Base-by-base conservation (phyloP, 345 rosid genomes). In the Ceriops decandra region DNA sequence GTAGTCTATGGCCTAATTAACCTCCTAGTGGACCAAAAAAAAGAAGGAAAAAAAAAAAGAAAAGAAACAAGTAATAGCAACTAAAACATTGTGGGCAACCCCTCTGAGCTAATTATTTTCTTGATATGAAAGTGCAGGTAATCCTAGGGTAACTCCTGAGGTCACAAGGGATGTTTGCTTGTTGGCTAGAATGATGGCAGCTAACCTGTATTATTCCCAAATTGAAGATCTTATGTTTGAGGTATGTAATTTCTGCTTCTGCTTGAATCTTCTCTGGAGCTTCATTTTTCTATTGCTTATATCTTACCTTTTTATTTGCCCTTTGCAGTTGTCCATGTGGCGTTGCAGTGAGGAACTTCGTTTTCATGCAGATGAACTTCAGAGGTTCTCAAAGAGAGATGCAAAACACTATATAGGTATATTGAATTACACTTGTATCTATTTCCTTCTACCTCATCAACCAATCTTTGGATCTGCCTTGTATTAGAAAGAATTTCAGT, bases 161-260 rank as follows among this genome's bases (percentile, higher is more conserved):
- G 99, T 95, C 73, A 95, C 98, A 26, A 90, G 99, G 82, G 99
- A 95, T 76, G 99, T 95, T 70, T 95, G 99, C 90, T 79, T 90
- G 74, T 62, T 95, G 78, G 97, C 99, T 74, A 84, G 98, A 81
- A 87, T 95, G 98, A 95, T 95, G 99, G 99, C 99, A 60, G 90
- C 98, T 46, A 95, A 95, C 79, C 68, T 95, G 80, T 87, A 95
- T 67, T 95, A 80, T 68, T 88, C 93, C 31, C 92, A 91, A 76
- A 95, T 95, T 19, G 99, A 95, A 83, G 92, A 86, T 72, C 84
- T 95, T 17, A 95, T 95, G 26, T 53, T 66, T 31, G 57, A 66
- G 7, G 17, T 53, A 46, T 7, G 2, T 42, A 6, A 46, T 59
- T 47, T 59, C 61, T 20, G 20, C 9, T 59, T 36, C 15, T 16